Percentiles rank a stretch among this genome's conserved stretches.
phyloP scores from a whole-genome alignment of 106 monocot genomes.

The Hemerocallis citrina region DNA sequence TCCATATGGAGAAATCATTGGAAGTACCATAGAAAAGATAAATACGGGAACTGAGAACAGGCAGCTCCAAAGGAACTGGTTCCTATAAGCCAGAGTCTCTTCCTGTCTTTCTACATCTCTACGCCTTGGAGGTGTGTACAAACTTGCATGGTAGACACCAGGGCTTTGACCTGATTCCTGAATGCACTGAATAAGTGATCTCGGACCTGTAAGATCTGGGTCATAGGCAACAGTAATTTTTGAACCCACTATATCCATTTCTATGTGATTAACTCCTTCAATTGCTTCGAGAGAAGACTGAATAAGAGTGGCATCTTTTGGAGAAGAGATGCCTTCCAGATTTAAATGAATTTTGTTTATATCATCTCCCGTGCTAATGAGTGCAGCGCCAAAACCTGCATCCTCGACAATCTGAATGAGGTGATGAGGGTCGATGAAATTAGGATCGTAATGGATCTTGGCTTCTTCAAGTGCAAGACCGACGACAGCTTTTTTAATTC shows the following conservation, averaged over 20 bases:
- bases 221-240: conserved; percentile 66
- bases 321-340: conserved; percentile 57
- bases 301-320: conserved; percentile 39
- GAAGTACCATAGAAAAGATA: conserved; percentile 81
- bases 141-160: conserved; percentile 46
- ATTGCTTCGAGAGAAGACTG: conserved; percentile 61
- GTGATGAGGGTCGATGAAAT: conserved; percentile 30
- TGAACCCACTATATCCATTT: conserved; percentile 40
- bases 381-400: conserved; percentile 79
- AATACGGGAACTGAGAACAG: conserved; percentile 75
- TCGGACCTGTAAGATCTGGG: conserved; percentile 78
- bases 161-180: conserved; percentile 37
- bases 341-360: conserved; percentile 66
- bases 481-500: conserved; percentile 84
- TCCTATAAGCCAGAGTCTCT: conserved; percentile 43
- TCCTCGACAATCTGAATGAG: conserved; percentile 65
- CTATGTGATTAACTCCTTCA: conserved; percentile 71
- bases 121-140: conserved; percentile 42
- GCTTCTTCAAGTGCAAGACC: conserved; percentile 96
- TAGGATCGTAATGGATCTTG: conserved; percentile 79
- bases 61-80: conserved; percentile 84
- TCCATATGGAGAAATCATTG: conserved; percentile 71
- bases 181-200: conserved; percentile 66
- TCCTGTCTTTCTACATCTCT: conserved; percentile 50
- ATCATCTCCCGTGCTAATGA: conserved; percentile 71